Evolutionary conservation across 2,329 filamentous ascomycete species (phyloP), one percentile per base, ranked within the genome.

Genomic region (Claviceps humidiphila): DNA sequence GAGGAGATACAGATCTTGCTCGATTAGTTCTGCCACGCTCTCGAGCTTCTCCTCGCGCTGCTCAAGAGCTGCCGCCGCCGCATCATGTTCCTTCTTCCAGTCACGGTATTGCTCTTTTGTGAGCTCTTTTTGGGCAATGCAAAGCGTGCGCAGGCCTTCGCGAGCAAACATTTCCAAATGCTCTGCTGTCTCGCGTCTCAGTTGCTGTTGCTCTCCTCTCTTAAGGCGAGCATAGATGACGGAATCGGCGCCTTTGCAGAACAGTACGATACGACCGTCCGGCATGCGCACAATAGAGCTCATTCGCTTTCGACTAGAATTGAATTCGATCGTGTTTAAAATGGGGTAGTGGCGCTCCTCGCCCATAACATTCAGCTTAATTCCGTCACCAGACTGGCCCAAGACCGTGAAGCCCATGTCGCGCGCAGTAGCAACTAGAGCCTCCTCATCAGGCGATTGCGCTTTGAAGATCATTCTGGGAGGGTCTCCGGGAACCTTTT

Each of bases 171-270:
- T 87, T 64, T 98, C 94, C 17, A 98, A 78, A 63, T 98, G 93
- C 59, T 96, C 88, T 3, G 90, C 93, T 1, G 94, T 98, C 17
- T 78, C 76, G 60, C 81, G 79, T 56, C 93, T 81, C 51, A 98
- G 77, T 62, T 95, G 86, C 55, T 81, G 76, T 69, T 98, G 93
- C 66, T 95, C 84, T 48, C 90, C 89, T 57, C 79, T 81, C 68
- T 83, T 87, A 55, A 98, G 74, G 5, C 93, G 85, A 7, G 89
- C 90, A 67, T 97, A 98, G 58, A 98, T 97, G 61, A 97, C 86
- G 62, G 89, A 96, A 66, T 98, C 93, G 38, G 93, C 93, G 57
- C 93, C 93, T 71, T 98, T 98, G 75, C 93, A 98, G 69, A 94
- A 95, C 1, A 98, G 76, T 51, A 93, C 76, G 56, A 98, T 96